Evolutionary conservation across 2,329 filamentous ascomycete genomes (phyloP).

Genomic region (Dactylellina cionopaga): DNA sequence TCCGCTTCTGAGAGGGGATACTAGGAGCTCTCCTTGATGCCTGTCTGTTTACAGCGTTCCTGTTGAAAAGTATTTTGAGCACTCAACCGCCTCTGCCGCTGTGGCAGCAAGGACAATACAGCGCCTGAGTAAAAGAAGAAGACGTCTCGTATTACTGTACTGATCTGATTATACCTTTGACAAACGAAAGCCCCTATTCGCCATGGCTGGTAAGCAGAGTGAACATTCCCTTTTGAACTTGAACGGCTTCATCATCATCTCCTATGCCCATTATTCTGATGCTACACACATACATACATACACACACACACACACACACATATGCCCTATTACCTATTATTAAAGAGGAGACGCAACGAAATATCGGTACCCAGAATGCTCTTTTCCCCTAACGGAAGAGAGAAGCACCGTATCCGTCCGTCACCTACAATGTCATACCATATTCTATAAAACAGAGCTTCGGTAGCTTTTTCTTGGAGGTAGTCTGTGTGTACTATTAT

Average conservation of each 20-base stretch:
- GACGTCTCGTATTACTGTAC: slow-evolving; percentile 60
- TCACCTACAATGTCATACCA: neutral
- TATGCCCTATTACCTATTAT: neutral
- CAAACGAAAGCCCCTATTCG: slow-evolving; percentile 57
- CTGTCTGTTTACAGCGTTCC: slow-evolving; percentile 49
- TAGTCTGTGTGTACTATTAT: slow-evolving; percentile 19
- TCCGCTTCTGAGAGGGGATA: slow-evolving; percentile 29
- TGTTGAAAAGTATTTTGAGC: slow-evolving; percentile 25
- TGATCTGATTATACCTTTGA: slow-evolving; percentile 39
- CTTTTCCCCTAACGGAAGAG: too few species aligned
- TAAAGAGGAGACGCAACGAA: neutral
- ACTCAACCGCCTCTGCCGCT: slow-evolving; percentile 20
- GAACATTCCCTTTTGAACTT: slow-evolving; percentile 56
- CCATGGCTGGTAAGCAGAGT: slow-evolving; percentile 72
- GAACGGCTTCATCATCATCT: slow-evolving; percentile 12
- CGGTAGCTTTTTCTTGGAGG: slow-evolving; percentile 7
- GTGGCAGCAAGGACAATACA: slow-evolving; percentile 38
- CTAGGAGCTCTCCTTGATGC: slow-evolving; percentile 44
- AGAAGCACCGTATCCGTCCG: too few species aligned
- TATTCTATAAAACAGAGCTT: slow-evolving; percentile 24
- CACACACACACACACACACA: neutral
- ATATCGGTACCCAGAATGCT: too few species aligned
- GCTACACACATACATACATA: too few species aligned
- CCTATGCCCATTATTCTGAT: slow-evolving; percentile 25
- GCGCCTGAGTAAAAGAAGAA: slow-evolving; percentile 29